Evolutionary conservation across 2,329 filamentous ascomycete species (phyloP).

Genomic region (Pestalotiopsis sp.): DNA sequence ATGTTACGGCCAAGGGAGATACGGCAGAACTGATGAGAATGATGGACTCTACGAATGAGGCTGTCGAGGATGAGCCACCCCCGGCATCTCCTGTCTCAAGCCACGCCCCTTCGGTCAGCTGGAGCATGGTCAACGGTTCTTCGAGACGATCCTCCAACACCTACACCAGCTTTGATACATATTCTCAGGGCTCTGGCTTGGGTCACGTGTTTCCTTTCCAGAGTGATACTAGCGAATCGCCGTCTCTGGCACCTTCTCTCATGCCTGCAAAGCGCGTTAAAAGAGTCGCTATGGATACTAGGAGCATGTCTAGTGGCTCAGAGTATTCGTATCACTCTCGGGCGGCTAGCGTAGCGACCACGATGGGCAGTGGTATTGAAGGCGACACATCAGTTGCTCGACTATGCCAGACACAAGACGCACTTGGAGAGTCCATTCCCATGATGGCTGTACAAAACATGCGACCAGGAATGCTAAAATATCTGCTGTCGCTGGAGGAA

Average conservation of each 20-base stretch:
- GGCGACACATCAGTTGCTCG: conserved; percentile 85
- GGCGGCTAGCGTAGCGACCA: conserved; percentile 78
- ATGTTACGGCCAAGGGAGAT: conserved; percentile 78
- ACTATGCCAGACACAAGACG: conserved; percentile 70
- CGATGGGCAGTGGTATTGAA: conserved; percentile 72
- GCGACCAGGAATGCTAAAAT: conserved; percentile 72
- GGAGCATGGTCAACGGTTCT: conserved; percentile 48
- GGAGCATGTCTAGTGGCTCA: conserved; percentile 86
- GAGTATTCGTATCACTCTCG: conserved; percentile 81
- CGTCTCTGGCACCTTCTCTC: conserved; percentile 32
- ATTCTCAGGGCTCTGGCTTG: conserved; percentile 61
- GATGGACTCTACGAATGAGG: conserved; percentile 69
- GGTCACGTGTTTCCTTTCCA: conserved; percentile 94
- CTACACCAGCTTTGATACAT: conserved; percentile 48
- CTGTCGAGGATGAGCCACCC: conserved; percentile 44
- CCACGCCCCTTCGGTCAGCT: conserved; percentile 47
- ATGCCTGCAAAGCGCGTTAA: conserved; percentile 60
- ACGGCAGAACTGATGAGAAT: conserved; percentile 75
- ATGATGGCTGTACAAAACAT: conserved; percentile 84
- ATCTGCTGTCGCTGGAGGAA: conserved; percentile 75
- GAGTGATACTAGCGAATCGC: conserved; percentile 48
- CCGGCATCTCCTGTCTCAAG: conserved; percentile 40
- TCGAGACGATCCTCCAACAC: conserved; percentile 45
- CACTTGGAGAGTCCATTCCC: conserved; percentile 77
- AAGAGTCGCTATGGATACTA: conserved; percentile 85